Evolutionary conservation across 2,329 filamentous ascomycete genomes (phyloP).

Genomic region (Aspergillus awamori): DNA sequence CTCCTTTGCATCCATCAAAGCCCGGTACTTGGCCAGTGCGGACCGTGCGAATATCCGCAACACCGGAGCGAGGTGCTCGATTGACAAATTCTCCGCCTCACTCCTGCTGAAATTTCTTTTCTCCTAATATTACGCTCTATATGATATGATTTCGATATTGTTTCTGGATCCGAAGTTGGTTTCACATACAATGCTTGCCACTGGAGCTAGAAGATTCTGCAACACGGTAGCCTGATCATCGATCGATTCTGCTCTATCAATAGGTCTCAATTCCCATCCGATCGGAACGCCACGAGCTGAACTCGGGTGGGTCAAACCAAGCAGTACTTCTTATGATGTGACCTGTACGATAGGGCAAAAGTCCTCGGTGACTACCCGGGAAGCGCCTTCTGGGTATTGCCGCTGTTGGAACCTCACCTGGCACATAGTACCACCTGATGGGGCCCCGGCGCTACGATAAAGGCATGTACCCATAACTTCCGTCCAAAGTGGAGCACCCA

Average conservation of each 20-base stretch:
- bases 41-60: neutral
- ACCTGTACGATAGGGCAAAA: neutral
- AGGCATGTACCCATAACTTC: neutral
- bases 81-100: slow-evolving; percentile 13
- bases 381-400: neutral
- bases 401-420: neutral
- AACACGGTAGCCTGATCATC: neutral
- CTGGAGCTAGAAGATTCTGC: too few species aligned
- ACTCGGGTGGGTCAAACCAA: neutral
- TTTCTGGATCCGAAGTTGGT: neutral
- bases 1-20: neutral
- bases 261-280: neutral
- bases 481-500: neutral
- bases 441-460: neutral
- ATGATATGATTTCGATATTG: neutral
- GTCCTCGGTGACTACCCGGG: neutral
- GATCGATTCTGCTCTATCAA: neutral
- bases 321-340: neutral
- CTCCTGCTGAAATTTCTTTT: neutral
- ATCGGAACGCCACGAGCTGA: slow-evolving; percentile 5
- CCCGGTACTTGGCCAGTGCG: neutral
- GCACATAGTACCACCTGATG: neutral
- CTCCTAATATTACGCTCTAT: neutral
- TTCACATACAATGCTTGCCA: neutral
- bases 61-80: neutral